These are phyloP conservation scores for Fraxinus pennsylvanica DNA, from an alignment of 257 asterid species.

Conservation along the genomic window DNA sequence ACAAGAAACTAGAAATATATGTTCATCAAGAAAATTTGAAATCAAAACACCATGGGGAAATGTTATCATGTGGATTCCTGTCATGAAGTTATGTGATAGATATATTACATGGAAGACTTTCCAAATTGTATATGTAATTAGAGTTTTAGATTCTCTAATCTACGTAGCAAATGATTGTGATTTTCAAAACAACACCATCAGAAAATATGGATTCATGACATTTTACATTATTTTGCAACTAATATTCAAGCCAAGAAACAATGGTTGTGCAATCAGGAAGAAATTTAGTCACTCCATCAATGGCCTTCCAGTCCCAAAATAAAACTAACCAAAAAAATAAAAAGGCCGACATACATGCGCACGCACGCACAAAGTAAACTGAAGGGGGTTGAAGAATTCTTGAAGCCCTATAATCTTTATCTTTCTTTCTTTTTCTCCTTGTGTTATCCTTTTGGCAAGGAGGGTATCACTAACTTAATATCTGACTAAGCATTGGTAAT, in stretches of 20 bases:
- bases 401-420: background rate
- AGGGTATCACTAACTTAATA: background rate
- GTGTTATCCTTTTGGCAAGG: background rate
- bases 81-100: background rate
- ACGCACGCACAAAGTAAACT: background rate
- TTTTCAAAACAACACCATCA: background rate
- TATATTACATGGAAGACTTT: too few relatives aligned
- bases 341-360: background rate
- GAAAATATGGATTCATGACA: background rate
- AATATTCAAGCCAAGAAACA: background rate
- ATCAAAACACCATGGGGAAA: background rate
- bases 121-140: too few relatives aligned
- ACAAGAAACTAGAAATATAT: background rate
- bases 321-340: too few relatives aligned
- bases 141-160: too few relatives aligned
- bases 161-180: background rate
- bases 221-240: background rate
- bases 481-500: background rate
- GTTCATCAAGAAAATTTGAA: background rate
- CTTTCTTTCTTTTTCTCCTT: background rate
- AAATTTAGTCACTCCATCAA: background rate
- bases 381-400: background rate
- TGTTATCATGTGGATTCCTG: background rate
- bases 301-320: background rate
- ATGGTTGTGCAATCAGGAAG: background rate